A percentile compares a stretch with the other conserved stretches of the same genome.
Conservation (phyloP, 2,329 filamentous ascomycete genomes). For the Pseudogymnoascus sp. region DNA sequence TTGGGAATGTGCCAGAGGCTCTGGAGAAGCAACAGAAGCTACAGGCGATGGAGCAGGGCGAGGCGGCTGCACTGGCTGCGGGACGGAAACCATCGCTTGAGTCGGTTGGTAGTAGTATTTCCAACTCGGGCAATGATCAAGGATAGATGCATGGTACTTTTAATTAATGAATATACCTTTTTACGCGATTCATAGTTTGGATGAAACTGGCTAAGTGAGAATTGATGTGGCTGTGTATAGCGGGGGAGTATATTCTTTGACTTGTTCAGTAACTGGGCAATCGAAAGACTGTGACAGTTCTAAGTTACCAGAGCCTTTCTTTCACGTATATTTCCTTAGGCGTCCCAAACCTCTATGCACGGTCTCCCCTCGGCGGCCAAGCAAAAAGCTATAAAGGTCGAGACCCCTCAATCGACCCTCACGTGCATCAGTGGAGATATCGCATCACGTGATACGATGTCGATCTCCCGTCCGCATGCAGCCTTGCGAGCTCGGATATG, state of each 20-base stretch:
- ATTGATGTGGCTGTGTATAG: neutral
- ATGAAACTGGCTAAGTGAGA: neutral
- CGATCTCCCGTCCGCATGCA: conserved; percentile 8
- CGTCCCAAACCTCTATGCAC: neutral
- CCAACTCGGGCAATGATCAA: neutral
- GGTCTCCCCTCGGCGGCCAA: neutral
- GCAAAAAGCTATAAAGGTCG: neutral
- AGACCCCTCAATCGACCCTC: neutral
- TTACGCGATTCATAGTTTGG: neutral
- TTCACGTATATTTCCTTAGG: neutral
- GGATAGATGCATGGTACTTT: conserved; percentile 1
- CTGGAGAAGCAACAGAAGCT: conserved; percentile 41
- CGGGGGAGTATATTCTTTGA: neutral
- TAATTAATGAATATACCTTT: conserved; percentile 1
- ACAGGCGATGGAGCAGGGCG: conserved; percentile 52
- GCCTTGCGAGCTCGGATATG: neutral
- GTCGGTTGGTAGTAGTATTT: conserved; percentile 17
- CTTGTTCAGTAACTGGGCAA: neutral
- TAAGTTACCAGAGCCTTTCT: neutral
- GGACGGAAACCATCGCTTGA: conserved; percentile 13
- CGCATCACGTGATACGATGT: neutral
- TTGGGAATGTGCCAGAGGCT: conserved; percentile 16
- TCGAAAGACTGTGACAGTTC: neutral
- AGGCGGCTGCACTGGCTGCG: conserved; percentile 41
- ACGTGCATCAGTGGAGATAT: neutral